A percentile compares a stretch with the other conserved stretches of the same genome.
These are phyloP conservation scores for Athelia psychrophila DNA, from an alignment of 1,284 basidiomycete genomes.

Conservation along the genomic window DNA sequence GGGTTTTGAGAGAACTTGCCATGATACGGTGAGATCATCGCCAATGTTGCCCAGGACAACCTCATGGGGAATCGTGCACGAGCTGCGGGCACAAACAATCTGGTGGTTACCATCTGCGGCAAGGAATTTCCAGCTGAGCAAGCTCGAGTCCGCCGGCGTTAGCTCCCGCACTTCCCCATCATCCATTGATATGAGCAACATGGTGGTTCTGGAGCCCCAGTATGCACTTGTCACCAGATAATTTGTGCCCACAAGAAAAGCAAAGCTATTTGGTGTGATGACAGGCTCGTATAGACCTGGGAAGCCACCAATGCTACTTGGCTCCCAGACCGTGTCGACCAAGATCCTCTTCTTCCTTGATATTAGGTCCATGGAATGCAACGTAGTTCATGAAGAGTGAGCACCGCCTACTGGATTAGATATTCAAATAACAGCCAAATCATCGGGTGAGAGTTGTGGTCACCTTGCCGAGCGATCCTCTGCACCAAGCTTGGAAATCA, in stretches of 20 bases:
- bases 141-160: conserved; percentile 30
- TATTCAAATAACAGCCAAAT: conserved; percentile 48
- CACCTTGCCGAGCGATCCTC: conserved; percentile 51
- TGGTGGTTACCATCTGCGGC: conserved; percentile 44
- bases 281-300: conserved; percentile 63
- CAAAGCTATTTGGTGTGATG: conserved; percentile 42
- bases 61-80: conserved; percentile 45
- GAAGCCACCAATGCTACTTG: conserved; percentile 36
- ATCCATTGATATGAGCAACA: conserved; percentile 39
- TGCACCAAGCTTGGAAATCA: conserved; percentile 36
- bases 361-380: conserved; percentile 41
- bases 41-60: conserved; percentile 44
- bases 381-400: conserved; percentile 53
- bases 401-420: conserved; percentile 54
- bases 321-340: conserved; percentile 37
- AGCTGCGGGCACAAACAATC: conserved; percentile 51
- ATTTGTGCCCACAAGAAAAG: conserved; percentile 25
- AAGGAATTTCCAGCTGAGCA: conserved; percentile 50
- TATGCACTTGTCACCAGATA: conserved; percentile 44
- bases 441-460: conserved; percentile 39
- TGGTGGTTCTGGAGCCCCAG: conserved; percentile 49
- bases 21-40: conserved; percentile 26
- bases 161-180: conserved; percentile 39
- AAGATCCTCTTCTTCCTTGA: conserved; percentile 22
- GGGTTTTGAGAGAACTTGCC: conserved; percentile 43